A percentile compares a stretch with the other conserved stretches of the same genome.
phyloP scores from a whole-genome alignment of 768 basidiomycete genomes.

The Russula compacta region DNA sequence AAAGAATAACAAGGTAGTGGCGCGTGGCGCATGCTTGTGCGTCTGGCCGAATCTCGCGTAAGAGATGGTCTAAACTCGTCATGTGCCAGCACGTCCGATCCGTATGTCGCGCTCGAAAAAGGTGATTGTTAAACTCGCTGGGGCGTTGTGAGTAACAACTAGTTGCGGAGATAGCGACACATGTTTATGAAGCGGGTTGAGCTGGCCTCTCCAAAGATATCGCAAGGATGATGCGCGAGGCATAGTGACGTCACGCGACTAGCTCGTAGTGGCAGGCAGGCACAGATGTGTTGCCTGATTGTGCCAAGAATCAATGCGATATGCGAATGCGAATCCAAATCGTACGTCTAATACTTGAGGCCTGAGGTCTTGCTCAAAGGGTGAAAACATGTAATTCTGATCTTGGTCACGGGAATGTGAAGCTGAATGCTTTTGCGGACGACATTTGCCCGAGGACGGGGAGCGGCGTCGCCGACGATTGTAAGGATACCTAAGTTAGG shows the following conservation, averaged over 20 bases:
- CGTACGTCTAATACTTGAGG: background rate
- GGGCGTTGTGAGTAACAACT: background rate
- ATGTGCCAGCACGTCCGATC: background rate
- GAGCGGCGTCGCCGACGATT: background rate
- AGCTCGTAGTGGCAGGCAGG: constrained; percentile 2
- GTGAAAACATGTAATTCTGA: background rate
- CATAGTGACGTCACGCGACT: constrained; percentile 2
- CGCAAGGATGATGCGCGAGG: background rate
- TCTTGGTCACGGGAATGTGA: background rate
- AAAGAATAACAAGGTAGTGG: background rate
- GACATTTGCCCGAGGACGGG: background rate
- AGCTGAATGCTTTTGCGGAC: background rate
- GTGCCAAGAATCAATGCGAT: background rate
- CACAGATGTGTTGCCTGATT: background rate
- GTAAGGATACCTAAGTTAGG: background rate
- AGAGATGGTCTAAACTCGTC: background rate
- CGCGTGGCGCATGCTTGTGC: background rate
- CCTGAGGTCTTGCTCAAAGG: background rate
- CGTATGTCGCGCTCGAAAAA: background rate
- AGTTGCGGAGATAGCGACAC: background rate
- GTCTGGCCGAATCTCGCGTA: background rate
- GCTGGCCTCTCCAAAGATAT: background rate
- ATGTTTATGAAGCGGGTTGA: background rate
- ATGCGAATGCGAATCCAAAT: background rate
- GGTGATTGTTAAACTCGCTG: background rate